Conservation (phyloP, 2,329 filamentous ascomycete species). For the Mycogone perniciosa region DNA sequence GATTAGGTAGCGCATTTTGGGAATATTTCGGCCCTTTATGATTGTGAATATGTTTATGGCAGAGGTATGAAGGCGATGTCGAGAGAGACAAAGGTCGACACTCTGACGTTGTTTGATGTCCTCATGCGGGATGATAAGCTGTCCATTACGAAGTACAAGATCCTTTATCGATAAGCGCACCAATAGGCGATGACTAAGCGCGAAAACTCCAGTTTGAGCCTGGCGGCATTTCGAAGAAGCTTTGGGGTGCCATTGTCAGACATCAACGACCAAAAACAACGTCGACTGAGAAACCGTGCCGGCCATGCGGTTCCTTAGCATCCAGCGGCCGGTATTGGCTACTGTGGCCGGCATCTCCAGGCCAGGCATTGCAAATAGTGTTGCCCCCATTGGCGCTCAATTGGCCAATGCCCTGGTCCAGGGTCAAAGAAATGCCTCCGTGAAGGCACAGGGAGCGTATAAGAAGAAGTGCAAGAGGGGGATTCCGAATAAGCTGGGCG, state of each 20-base stretch:
- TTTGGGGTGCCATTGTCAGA: constrained; percentile 5
- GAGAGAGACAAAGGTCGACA: neutral
- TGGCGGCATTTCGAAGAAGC: neutral
- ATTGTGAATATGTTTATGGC: neutral
- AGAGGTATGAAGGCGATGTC: neutral
- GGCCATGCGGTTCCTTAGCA: constrained; percentile 41
- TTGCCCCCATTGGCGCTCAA: constrained; percentile 21
- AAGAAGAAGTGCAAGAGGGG: constrained; percentile 57
- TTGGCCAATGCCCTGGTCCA: constrained; percentile 37
- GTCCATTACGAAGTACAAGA: constrained; percentile 11
- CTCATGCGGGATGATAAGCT: constrained; percentile 11
- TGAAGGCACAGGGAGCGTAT: constrained; percentile 61
- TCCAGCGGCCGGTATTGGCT: constrained; percentile 41
- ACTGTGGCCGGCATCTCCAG: constrained; percentile 28
- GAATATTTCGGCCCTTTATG: neutral
- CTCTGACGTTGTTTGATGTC: neutral
- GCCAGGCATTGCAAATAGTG: constrained; percentile 16
- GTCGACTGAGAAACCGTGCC: constrained; percentile 8
- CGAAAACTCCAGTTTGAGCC: constrained; percentile 10
- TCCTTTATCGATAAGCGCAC: constrained; percentile 17
- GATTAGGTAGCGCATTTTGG: constrained; percentile 30
- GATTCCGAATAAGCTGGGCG: constrained; percentile 77
- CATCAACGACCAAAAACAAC: neutral
- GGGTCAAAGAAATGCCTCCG: constrained; percentile 49
- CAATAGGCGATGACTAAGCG: constrained; percentile 5